Evolutionary conservation across 345 rosid species (phyloP), one percentile per base, ranked within the genome.

Genomic region (Eucalyptus polybractea): DNA sequence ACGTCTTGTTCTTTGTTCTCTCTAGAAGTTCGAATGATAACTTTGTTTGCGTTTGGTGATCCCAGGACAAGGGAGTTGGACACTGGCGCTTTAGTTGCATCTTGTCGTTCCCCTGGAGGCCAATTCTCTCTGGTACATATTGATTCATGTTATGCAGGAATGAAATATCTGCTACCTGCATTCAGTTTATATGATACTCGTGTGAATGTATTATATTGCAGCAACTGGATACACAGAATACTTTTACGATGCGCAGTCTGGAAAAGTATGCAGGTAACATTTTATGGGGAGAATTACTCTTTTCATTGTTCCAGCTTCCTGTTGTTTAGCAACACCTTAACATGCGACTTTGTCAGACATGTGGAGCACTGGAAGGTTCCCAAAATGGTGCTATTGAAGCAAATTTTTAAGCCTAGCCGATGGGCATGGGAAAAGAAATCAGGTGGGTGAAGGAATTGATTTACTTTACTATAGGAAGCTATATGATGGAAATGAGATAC

Each of bases 101-200:
- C 89, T 95, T 97, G 99, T 93, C 96, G 44, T 96, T 97, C 90
- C 99, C 99, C 19, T 97, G 99, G 99, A 95, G 92, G 93, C 99
- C 99, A 51, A 97, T 97, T 91, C 98, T 97, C 89, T 97, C 99
- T 31, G 99, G 99, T 96, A 86, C 25, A 81, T 40, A 92, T 10
- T 37, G 87, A 67, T 54, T 72, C 42, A 3, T 76, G 45, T 76
- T 76, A 10, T 21, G 83, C 45, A 37, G 13, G 47, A 76, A 76
- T 37, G 27, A 37, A 76, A 21, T 37, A 76, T 76, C 22, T 37
- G 25, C 83, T 76, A 37, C 83, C 27, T 76, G 83, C 47, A 76
- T 87, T 87, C 31, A 21, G 47, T 69, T 58, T 87, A 37, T 19
- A 19, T 21, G 4, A 76, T 29, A 22, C 22, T 45, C 1, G 6